Percentiles rank a stretch among this genome's conserved stretches.
These are phyloP conservation scores for Teunomyces gatunensis DNA, from an alignment of 805 yeast genomes.

Conservation along the genomic window DNA sequence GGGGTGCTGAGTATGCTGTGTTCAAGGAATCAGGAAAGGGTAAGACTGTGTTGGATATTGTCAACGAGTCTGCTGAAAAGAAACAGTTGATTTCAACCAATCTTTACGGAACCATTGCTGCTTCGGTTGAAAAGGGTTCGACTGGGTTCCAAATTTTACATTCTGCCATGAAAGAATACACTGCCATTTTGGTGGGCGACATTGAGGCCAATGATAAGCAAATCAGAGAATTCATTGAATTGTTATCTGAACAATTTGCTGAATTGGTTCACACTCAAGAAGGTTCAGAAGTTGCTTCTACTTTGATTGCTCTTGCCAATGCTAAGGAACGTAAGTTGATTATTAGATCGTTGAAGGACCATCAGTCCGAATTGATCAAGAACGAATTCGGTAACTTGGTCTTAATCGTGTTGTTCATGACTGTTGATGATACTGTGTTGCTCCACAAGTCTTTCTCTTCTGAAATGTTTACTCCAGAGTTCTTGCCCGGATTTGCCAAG, in stretches of 20 bases:
- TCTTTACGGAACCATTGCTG: conserved; percentile 76
- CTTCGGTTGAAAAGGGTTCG: conserved; percentile 92
- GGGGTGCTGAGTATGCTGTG: conserved; percentile 94
- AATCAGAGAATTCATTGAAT: conserved; percentile 76
- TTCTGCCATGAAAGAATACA: conserved; percentile 91
- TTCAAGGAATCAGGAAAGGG: conserved; percentile 73
- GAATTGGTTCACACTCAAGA: conserved; percentile 94
- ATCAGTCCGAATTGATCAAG: conserved; percentile 69
- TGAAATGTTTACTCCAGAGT: conserved; percentile 50
- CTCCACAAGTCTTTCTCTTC: conserved; percentile 67
- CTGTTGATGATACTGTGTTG: conserved; percentile 91
- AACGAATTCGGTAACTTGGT: conserved; percentile 88
- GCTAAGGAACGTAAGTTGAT: conserved; percentile 90
- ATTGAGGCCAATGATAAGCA: conserved; percentile 48
- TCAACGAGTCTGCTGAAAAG: conserved; percentile 71
- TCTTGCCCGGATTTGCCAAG: conserved; percentile 52
- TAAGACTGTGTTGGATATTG: conserved; percentile 62
- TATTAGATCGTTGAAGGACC: conserved; percentile 69
- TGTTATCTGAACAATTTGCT: conserved; percentile 83
- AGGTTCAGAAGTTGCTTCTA: conserved; percentile 88
- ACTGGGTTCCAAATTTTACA: conserved; percentile 94
- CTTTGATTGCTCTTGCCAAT: conserved; percentile 72
- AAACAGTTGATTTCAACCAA: conserved; percentile 71
- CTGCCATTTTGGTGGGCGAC: conserved; percentile 62
- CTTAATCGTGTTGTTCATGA: conserved; percentile 71